phyloP scores from a whole-genome alignment of 2,329 filamentous ascomycete genomes.

The Sporothrix schenckii region DNA sequence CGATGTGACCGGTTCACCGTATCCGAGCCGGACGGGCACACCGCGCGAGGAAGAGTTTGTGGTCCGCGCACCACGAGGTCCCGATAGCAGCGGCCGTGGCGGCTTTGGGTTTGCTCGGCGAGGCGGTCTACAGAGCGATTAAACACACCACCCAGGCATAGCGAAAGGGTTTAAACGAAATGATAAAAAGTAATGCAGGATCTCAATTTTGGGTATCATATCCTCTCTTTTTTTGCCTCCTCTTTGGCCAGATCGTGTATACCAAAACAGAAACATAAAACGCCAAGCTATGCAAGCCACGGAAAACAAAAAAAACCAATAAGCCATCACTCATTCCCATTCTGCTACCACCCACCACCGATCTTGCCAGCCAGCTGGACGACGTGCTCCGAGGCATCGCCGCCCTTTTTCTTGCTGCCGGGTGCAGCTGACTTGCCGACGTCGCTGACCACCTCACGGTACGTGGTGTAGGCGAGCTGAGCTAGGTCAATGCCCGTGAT shows the following conservation, averaged over 20 bases:
- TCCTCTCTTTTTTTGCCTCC: not conserved
- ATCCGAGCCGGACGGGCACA: slow-evolving; percentile 49
- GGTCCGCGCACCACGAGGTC: slow-evolving; percentile 74
- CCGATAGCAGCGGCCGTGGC: slow-evolving; percentile 73
- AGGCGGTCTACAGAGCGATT: slow-evolving; percentile 49
- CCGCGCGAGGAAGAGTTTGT: slow-evolving; percentile 66
- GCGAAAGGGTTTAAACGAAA: not conserved
- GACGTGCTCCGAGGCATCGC: slow-evolving; percentile 78
- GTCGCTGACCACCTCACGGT: slow-evolving; percentile 90
- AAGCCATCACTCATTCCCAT: not conserved
- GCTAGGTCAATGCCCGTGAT: slow-evolving; percentile 71
- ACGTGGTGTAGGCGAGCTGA: slow-evolving; percentile 81
- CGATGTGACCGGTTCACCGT: slow-evolving; percentile 37
- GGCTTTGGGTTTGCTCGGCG: slow-evolving; percentile 75
- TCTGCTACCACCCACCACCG: slow-evolving; percentile 82
- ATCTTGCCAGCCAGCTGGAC: slow-evolving; percentile 87
- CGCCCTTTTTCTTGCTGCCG: slow-evolving; percentile 43
- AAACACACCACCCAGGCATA: not conserved
- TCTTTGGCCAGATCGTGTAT: not conserved
- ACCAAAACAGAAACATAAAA: not conserved
- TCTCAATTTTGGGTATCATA: slow-evolving; percentile 28
- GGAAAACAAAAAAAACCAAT: no score
- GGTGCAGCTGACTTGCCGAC: slow-evolving; percentile 69
- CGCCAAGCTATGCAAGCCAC: slow-evolving; percentile 4
- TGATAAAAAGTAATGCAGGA: slow-evolving; percentile 15